Evolutionary conservation across 805 yeast species (phyloP), one percentile per base, ranked within the genome.

Genomic region (Kodamaea kaohsiungensis): DNA sequence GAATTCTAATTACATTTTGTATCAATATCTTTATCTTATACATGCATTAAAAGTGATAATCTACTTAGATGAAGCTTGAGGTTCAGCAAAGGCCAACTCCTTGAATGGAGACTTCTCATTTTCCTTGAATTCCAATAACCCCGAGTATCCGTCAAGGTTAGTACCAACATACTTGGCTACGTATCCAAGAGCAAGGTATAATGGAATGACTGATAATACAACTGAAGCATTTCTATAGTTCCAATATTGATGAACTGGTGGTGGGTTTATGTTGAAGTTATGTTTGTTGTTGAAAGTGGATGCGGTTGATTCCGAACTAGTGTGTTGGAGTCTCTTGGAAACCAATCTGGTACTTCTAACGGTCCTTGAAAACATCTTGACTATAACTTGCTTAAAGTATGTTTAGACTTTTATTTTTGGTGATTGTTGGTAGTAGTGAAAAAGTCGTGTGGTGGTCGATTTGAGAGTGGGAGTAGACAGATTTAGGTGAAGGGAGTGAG

Each of bases 211-310:
- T 33, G 75, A 77, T 46, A 75, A 56, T 48, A 73, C 62, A 35
- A 73, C 67, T 25, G 68, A 61, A 46, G 71, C 65, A 62, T 75
- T 75, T 54, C 73, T 67, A 58, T 63, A 61, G 59, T 69, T 72
- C 80, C 80, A 76, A 66, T 76, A 76, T 57, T 69, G 71, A 59
- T 76, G 80, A 49, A 73, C 75, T 49, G 74, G 79, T 42, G 80
- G 80, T 37, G 80, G 80, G 53, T 65, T 65, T 55, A 67, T 69
- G 64, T 76, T 69, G 65, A 76, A 76, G 63, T 72, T 69, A 65
- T 67, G 61, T 55, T 74, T 76, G 68, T 76, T 76, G 63, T 63
- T 71, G 69, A 76, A 76, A n/a, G 71, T 52, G n/a, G 73, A 53
- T 33, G 61, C 63, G 46, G 59, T 56, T 9, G 59, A 52, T 12